Base-by-base conservation (phyloP, 768 basidiomycete species). In the Russula virescens region DNA sequence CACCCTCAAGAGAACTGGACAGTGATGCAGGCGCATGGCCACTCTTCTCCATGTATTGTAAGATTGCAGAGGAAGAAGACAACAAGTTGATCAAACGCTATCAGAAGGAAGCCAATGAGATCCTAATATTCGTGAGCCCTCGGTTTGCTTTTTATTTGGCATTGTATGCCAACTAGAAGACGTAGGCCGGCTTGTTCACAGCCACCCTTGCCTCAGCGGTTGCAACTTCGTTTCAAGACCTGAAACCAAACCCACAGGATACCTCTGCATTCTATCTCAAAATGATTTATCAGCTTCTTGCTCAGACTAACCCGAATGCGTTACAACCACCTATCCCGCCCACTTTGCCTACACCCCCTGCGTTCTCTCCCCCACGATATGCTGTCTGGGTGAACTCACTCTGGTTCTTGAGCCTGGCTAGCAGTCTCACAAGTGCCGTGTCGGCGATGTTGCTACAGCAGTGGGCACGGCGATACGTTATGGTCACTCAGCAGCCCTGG, bases 101-200 rank as follows among this genome's bases (percentile, higher is more conserved):
- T 50, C 57, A 61, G 35, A 57, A 19, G n/a, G 58, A 68, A n/a
- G 60, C 64, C 18, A 61, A 66, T 34, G 66, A 52, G 7, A 62
- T 58, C 40, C 52, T 68, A 2, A 45, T 68, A 25, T 68, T 68
- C 19, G 67, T 68, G 49, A 47, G 66, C 28, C 9, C 4, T 42
- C 38, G 5, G 14, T 5, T 34, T 25, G 21, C 9, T 9, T 9
- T 40, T 16, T 2, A 16, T 3, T 19, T 9, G 28, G 23, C 28
- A 4, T 9, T n/a, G 23, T 21, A 13, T 2, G 9, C 26, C 34
- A 51, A 63, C 13, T 16, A 10, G 18, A 13, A 34, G 23, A 14
- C 14, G 3, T 42, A 67, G 67, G 47, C 53, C 23, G 66, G 65
- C 46, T 43, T 68, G 9, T 68, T 68, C 45, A 59, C 67, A 8